Conservation (phyloP, 2,329 filamentous ascomycete genomes). For the Pestalotiopsis sp. region DNA sequence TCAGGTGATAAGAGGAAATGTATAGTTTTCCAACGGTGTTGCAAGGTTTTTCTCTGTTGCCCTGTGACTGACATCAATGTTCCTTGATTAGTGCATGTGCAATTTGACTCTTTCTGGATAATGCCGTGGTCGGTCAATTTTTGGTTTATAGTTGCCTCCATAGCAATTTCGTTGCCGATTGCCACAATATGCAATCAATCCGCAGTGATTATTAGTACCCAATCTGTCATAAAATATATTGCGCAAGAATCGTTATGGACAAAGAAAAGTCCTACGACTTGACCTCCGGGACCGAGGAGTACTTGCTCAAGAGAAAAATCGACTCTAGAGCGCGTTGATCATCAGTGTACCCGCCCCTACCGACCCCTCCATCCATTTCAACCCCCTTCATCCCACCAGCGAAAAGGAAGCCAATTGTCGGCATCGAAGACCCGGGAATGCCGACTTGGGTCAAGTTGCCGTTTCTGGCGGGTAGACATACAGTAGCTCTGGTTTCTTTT, state of each 20-base stretch:
- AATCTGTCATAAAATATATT: too few species aligned
- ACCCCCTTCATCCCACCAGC: not conserved
- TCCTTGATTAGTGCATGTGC: not conserved
- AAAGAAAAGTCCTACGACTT: not conserved
- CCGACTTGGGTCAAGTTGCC: not conserved
- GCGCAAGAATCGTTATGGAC: not conserved
- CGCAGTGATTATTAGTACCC: not conserved
- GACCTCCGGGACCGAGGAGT: not conserved
- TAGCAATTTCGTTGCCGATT: not conserved
- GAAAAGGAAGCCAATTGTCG: not conserved
- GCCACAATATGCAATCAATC: not conserved
- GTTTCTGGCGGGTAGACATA: not conserved
- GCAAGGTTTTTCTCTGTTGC: not conserved
- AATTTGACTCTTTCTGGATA: not conserved
- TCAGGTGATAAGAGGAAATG: not conserved
- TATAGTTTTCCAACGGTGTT: not conserved
- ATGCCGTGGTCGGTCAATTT: not conserved
- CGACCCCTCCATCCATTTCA: not conserved
- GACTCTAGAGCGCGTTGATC: not conserved
- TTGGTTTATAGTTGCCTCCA: not conserved
- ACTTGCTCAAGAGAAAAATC: not conserved
- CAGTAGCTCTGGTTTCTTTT: not conserved
- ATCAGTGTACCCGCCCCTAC: not conserved
- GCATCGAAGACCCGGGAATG: not conserved
- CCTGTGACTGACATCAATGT: not conserved